Evolutionary conservation across 2,329 filamentous ascomycete species (phyloP).

Genomic region (Aureobasidium melanogenum): DNA sequence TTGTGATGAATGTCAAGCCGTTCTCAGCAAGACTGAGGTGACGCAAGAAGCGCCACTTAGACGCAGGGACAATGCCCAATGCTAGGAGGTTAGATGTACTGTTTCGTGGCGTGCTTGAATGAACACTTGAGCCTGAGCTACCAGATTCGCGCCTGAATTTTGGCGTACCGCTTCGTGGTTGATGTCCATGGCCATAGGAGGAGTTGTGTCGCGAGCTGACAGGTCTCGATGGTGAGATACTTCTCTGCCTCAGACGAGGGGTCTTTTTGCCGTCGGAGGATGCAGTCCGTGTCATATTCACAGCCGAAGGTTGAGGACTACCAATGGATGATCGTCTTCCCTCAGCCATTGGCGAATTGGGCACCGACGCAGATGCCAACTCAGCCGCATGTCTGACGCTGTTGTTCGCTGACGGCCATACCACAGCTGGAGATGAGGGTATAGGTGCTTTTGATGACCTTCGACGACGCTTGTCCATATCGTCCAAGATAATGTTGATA

Average conservation of each 20-base stretch:
- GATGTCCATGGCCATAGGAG: conserved; percentile 53
- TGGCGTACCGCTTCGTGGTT: conserved; percentile 56
- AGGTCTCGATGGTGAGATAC: conserved; percentile 73
- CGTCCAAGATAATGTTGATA: conserved; percentile 88
- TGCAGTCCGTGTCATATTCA: conserved; percentile 45
- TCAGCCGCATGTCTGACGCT: conserved; percentile 53
- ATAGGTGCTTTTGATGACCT: conserved; percentile 67
- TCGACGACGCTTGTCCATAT: conserved; percentile 85
- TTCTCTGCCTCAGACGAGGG: conserved; percentile 49
- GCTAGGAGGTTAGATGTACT: conserved; percentile 72
- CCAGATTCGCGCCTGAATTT: conserved; percentile 84
- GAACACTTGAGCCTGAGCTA: conserved; percentile 75
- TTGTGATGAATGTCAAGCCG: conserved; percentile 69
- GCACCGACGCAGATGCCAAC: conserved; percentile 58
- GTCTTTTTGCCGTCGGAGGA: conserved; percentile 41
- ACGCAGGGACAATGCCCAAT: conserved; percentile 63
- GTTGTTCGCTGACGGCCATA: conserved; percentile 56
- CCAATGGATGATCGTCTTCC: conserved; percentile 39
- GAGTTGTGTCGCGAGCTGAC: conserved; percentile 64
- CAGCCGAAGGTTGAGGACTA: conserved; percentile 35
- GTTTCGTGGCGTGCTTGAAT: conserved; percentile 46
- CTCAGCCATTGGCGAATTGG: conserved; percentile 51
- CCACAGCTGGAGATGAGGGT: conserved; percentile 67
- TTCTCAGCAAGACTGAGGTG: conserved; percentile 92
- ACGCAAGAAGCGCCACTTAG: conserved; percentile 90